A percentile compares a stretch with the other conserved stretches of the same genome.
Evolutionary conservation across 306 rosid genomes (phyloP).

Genomic region (Lathyrus aphaca): DNA sequence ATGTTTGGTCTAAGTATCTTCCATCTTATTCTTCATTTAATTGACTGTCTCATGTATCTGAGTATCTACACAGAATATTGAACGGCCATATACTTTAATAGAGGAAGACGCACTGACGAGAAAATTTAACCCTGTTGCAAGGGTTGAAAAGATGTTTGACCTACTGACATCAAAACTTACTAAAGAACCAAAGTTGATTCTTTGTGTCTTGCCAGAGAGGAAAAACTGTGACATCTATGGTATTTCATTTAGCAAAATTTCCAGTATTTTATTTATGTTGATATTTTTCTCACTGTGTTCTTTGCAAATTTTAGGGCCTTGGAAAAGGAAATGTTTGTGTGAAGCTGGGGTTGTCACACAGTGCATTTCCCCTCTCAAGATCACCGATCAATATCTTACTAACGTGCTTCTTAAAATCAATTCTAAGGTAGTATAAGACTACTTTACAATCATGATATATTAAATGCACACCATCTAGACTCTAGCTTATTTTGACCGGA

Average conservation of each 20-base stretch:
- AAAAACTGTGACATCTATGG: slow-evolving; percentile 84
- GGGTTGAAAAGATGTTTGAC: slow-evolving; percentile 89
- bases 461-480: not conserved
- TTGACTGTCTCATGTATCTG: slow-evolving; percentile 33
- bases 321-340: slow-evolving; percentile 84
- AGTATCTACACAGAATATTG: slow-evolving; percentile 64
- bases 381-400: slow-evolving; percentile 80
- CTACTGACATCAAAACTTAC: slow-evolving; percentile 56
- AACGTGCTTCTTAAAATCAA: slow-evolving; percentile 92
- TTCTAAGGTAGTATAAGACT: slow-evolving; percentile 79
- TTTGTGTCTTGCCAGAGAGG: slow-evolving; percentile 85
- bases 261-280: slow-evolving; percentile 21
- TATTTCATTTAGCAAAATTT: slow-evolving; percentile 31
- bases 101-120: slow-evolving; percentile 75
- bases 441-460: slow-evolving; percentile 22
- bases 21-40: slow-evolving; percentile 34
- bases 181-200: slow-evolving; percentile 67
- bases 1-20: slow-evolving; percentile 22
- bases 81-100: slow-evolving; percentile 71
- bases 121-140: slow-evolving; percentile 61
- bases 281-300: slow-evolving; percentile 18
- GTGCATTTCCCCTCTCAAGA: slow-evolving; percentile 79
- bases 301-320: slow-evolving; percentile 66
- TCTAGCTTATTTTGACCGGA: not conserved
- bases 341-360: slow-evolving; percentile 81